Conservation (phyloP, 176 grass and related monocot genomes). For the Cenchrus purpureus region DNA sequence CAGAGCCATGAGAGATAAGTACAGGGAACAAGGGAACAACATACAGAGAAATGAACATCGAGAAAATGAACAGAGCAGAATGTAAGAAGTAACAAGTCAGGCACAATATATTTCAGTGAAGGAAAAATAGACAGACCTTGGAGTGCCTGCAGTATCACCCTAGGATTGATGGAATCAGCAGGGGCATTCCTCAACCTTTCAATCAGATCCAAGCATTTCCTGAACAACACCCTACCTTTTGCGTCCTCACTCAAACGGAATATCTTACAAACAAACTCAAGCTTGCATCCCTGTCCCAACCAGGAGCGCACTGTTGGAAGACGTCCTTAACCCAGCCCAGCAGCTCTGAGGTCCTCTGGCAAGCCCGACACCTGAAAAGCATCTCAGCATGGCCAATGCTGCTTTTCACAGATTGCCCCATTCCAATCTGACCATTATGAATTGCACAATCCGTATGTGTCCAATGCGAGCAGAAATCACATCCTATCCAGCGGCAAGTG, state of each 20-base stretch:
- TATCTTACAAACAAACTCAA: constrained; percentile 96
- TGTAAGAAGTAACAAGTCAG: neutral
- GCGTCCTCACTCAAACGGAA: constrained; percentile 82
- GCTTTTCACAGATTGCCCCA: constrained; percentile 71
- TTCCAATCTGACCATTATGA: constrained; percentile 72
- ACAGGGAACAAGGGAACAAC: neutral
- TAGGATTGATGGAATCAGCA: constrained; percentile 74
- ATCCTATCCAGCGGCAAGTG: constrained; percentile 98
- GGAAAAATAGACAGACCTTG: constrained; percentile 62
- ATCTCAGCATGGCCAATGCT: constrained; percentile 72
- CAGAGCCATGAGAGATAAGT: neutral
- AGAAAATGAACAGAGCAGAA: constrained; percentile 1
- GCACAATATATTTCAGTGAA: neutral
- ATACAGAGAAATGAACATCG: neutral
- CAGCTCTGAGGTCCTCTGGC: constrained; percentile 85
- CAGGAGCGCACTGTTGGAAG: constrained; percentile 91
- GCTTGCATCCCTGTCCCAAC: constrained; percentile 87
- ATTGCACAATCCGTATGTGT: constrained; percentile 97
- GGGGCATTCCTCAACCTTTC: constrained; percentile 68
- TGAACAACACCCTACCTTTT: constrained; percentile 76
- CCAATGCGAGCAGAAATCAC: constrained; percentile 97
- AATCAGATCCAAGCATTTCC: constrained; percentile 78
- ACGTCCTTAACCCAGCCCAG: constrained; percentile 98
- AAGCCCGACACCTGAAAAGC: constrained; percentile 93
- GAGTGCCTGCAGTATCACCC: constrained; percentile 69